Evolutionary conservation across 192 early-diverging fungal genomes (phyloP).

Genomic region (Lobosporangium transversale): DNA sequence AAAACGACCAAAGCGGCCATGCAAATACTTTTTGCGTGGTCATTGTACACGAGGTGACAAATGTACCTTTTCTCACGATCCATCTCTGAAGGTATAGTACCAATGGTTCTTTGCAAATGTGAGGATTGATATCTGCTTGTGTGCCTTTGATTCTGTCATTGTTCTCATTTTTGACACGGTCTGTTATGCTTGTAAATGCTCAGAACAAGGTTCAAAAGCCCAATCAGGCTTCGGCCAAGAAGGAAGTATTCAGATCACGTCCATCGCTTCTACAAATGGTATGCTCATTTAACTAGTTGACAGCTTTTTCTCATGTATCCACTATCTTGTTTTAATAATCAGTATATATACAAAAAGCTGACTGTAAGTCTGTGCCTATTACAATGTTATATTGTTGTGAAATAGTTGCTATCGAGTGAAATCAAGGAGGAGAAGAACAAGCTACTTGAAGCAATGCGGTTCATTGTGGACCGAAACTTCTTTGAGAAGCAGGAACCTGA

Average conservation of each 20-base stretch:
- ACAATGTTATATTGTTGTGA: too few species aligned
- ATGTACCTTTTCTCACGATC: constrained; percentile 59
- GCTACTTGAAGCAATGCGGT: constrained; percentile 70
- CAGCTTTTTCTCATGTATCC: too few species aligned
- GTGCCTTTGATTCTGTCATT: neutral
- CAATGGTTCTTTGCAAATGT: neutral
- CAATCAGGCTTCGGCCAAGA: constrained; percentile 9
- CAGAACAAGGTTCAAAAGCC: constrained; percentile 39
- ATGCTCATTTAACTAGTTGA: too few species aligned
- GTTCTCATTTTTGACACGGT: too few species aligned
- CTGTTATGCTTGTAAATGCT: neutral
- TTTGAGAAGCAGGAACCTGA: constrained; percentile 53
- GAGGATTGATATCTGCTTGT: too few species aligned
- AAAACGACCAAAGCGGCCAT: constrained; percentile 19
- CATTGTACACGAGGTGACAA: constrained; percentile 53
- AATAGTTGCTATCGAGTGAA: constrained; percentile 68
- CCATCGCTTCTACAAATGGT: constrained; percentile 57
- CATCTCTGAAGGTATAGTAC: constrained; percentile 30
- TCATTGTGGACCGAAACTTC: constrained; percentile 66
- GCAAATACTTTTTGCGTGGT: constrained; percentile 58
- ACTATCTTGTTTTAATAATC: too few species aligned
- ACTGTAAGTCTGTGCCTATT: too few species aligned
- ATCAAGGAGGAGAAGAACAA: constrained; percentile 69
- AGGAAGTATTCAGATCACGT: constrained; percentile 38
- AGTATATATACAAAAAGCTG: too few species aligned